A percentile compares a stretch with the other conserved stretches of the same genome.
phyloP scores from a whole-genome alignment of 768 basidiomycete species.

The Lentinula detonsa region DNA sequence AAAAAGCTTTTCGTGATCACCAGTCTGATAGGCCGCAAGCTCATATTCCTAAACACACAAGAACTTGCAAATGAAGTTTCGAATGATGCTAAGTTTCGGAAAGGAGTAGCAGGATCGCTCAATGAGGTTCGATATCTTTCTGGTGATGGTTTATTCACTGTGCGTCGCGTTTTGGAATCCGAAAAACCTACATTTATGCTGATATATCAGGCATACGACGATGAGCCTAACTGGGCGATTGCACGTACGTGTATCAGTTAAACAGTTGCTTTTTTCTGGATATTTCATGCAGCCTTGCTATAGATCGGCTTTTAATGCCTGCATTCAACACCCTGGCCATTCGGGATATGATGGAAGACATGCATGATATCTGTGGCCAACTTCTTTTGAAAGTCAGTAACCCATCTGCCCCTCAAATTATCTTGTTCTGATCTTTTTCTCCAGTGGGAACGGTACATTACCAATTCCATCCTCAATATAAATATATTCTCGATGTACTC shows the following conservation, averaged over 20 bases:
- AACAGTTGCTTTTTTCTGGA: neutral
- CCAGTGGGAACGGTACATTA: constrained; percentile 29
- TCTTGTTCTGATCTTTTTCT: neutral
- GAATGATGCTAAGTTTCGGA: constrained; percentile 36
- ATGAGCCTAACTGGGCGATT: constrained; percentile 41
- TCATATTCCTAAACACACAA: constrained; percentile 26
- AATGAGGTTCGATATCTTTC: constrained; percentile 27
- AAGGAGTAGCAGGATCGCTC: constrained; percentile 27
- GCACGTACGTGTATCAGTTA: constrained; percentile 26
- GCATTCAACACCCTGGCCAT: constrained; percentile 35
- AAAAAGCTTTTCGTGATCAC: neutral
- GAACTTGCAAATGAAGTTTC: constrained; percentile 33
- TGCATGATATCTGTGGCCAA: constrained; percentile 39
- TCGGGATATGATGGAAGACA: constrained; percentile 40
- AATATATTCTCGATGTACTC: neutral
- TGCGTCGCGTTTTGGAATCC: constrained; percentile 9
- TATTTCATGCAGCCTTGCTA: neutral
- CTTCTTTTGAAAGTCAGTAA: constrained; percentile 27
- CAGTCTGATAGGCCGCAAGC: constrained; percentile 15
- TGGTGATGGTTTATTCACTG: constrained; percentile 37
- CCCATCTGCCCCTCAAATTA: neutral
- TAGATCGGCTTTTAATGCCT: constrained; percentile 26
- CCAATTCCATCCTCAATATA: neutral
- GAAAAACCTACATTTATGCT: neutral
- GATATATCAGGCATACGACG: constrained; percentile 24